A percentile compares a stretch with the other conserved stretches of the same genome.
These are phyloP conservation scores for Diaporthe vaccinii DNA, from an alignment of 2,329 filamentous ascomycete species.

Conservation along the genomic window DNA sequence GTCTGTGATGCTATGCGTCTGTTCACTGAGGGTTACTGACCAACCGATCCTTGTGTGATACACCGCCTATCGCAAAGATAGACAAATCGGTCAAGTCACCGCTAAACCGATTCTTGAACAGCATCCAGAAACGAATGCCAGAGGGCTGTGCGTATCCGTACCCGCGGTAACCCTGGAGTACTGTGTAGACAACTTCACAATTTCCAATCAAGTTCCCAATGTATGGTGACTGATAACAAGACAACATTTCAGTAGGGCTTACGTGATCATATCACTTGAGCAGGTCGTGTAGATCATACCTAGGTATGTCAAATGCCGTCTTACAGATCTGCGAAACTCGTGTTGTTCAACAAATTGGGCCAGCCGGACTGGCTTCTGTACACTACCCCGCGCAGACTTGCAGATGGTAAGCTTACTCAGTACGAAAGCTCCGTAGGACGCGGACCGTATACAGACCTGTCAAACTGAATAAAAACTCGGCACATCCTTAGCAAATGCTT, in stretches of 20 bases:
- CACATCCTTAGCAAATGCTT: background rate
- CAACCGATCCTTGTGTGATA: no score
- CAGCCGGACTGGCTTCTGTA: background rate
- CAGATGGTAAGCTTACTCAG: constrained; percentile 13
- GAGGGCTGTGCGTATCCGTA: no score
- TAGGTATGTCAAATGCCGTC: background rate
- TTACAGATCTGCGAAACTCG: constrained; percentile 1
- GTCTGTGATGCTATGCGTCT: background rate
- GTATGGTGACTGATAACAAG: background rate
- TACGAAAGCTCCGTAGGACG: background rate
- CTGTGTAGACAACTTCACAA: no score
- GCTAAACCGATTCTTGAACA: background rate
- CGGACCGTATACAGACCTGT: background rate
- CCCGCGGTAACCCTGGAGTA: no score
- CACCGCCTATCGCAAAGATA: background rate
- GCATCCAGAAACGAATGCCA: no score
- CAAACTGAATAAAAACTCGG: background rate
- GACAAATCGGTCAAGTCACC: background rate
- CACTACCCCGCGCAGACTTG: constrained; percentile 1
- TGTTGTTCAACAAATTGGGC: background rate
- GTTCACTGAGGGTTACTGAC: background rate
- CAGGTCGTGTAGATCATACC: background rate
- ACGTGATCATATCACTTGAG: constrained; percentile 23
- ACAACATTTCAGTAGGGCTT: background rate
- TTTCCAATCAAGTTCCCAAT: no score